Percentiles rank a stretch among this genome's conserved stretches.
Evolutionary conservation across 2,329 filamentous ascomycete species (phyloP).

Genomic region (Xylariaceae sp.): DNA sequence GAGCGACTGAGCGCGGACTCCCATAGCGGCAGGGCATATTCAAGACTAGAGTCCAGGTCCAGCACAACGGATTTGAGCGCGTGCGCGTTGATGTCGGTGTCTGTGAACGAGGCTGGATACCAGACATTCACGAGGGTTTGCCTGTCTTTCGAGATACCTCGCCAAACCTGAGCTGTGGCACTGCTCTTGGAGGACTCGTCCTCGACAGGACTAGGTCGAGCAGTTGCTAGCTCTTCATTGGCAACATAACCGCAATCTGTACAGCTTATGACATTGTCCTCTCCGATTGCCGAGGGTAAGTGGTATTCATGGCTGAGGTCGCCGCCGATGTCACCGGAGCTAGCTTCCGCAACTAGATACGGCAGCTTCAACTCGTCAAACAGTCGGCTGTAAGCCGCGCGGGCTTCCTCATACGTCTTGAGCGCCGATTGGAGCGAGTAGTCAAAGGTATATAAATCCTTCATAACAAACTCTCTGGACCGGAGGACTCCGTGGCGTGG

Average conservation of each 20-base stretch:
- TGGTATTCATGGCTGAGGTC: slow-evolving; percentile 94
- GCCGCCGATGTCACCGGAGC: slow-evolving; percentile 95
- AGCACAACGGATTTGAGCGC: slow-evolving; percentile 64
- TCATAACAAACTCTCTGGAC: slow-evolving; percentile 93
- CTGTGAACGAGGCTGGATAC: slow-evolving; percentile 45
- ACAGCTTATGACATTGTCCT: slow-evolving; percentile 81
- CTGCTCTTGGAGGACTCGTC: background rate
- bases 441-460: slow-evolving; percentile 97
- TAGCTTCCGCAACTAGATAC: slow-evolving; percentile 79
- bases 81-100: slow-evolving; percentile 44
- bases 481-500: slow-evolving; percentile 85
- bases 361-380: slow-evolving; percentile 81
- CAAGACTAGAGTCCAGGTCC: slow-evolving; percentile 67
- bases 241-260: slow-evolving; percentile 67
- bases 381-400: slow-evolving; percentile 67
- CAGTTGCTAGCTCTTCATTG: slow-evolving; percentile 77
- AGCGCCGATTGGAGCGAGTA: slow-evolving; percentile 61
- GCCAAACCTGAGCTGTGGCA: slow-evolving; percentile 44
- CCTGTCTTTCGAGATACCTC: slow-evolving; percentile 63
- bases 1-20: slow-evolving; percentile 32
- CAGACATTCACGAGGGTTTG: slow-evolving; percentile 66
- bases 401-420: slow-evolving; percentile 73
- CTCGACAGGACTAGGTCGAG: slow-evolving; percentile 21
- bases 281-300: slow-evolving; percentile 71
- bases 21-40: slow-evolving; percentile 55